Percentiles rank a stretch among this genome's conserved stretches.
These are phyloP conservation scores for Akebia trifoliata DNA, from an alignment of 164 flowering plant genomes.

Conservation along the genomic window DNA sequence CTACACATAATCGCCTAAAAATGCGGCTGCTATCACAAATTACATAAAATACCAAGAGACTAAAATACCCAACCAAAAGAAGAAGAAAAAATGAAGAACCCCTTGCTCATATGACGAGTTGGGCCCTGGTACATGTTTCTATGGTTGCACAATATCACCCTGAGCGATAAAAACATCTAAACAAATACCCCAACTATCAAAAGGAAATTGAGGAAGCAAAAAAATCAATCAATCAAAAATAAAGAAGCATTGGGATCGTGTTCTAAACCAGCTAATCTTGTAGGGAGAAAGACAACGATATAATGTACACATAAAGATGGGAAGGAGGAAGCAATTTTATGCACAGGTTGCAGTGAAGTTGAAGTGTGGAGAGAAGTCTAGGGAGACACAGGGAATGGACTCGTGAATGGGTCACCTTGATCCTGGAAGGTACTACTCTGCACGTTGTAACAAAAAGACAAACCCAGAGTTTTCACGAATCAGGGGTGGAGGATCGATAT, in stretches of 20 bases:
- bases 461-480: conserved; percentile 91
- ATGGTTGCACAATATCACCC: conserved; percentile 17
- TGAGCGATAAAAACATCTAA: conserved; percentile 1
- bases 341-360: conserved; percentile 19
- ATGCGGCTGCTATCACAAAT: neutral
- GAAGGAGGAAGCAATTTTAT: conserved; percentile 16
- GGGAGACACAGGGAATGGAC: too few species aligned
- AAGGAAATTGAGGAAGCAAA: conserved; percentile 1
- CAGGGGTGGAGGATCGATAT: conserved; percentile 77
- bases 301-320: conserved; percentile 8
- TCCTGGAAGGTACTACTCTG: conserved; percentile 22
- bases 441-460: conserved; percentile 62
- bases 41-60: neutral
- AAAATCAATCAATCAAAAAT: conserved; percentile 17
- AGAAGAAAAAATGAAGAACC: neutral
- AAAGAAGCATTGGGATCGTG: conserved; percentile 7
- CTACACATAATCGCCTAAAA: conserved; percentile 5
- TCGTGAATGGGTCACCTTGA: neutral
- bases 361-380: neutral
- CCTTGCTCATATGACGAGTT: too few species aligned
- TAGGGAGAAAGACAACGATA: conserved; percentile 7
- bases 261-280: conserved; percentile 5
- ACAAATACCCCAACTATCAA: conserved; percentile 8
- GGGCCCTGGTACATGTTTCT: conserved; percentile 8
- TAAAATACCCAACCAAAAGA: conserved; percentile 12